These are phyloP conservation scores for Linnemannia exigua DNA, from an alignment of 192 early-diverging fungal species.

Conservation along the genomic window DNA sequence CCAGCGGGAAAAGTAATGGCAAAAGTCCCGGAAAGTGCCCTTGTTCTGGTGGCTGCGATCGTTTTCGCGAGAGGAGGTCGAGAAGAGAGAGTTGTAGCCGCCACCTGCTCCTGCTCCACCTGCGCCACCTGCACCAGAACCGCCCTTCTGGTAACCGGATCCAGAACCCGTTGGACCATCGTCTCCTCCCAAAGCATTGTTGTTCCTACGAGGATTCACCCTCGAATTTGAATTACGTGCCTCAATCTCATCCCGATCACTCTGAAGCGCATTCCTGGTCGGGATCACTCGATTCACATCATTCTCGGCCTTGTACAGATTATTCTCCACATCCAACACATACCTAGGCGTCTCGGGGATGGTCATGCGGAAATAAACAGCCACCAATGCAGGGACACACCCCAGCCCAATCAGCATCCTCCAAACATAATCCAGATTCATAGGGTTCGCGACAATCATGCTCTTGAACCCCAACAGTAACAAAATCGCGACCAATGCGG, in stretches of 20 bases:
- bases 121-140: not conserved
- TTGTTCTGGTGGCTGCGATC: not conserved
- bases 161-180: not conserved
- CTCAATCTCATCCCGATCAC: conserved; percentile 20
- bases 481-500: conserved; percentile 76
- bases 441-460: conserved; percentile 68
- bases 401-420: conserved; percentile 84
- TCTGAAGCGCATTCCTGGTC: conserved; percentile 37
- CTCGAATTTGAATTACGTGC: conserved; percentile 7
- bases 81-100: not conserved
- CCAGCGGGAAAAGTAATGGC: conserved; percentile 75
- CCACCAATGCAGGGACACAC: conserved; percentile 80
- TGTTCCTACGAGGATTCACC: conserved; percentile 26
- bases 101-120: not conserved
- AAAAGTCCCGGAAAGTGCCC: conserved; percentile 18
- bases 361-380: conserved; percentile 89
- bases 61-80: not conserved
- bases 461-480: conserved; percentile 73
- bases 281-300: conserved; percentile 43
- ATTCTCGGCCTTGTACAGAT: conserved; percentile 38
- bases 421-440: conserved; percentile 88
- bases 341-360: conserved; percentile 95
- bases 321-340: conserved; percentile 59
- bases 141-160: not conserved
- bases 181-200: not conserved